Evolutionary conservation across 2,329 filamentous ascomycete genomes (phyloP).

Genomic region (Drechslerella coelobrocha): DNA sequence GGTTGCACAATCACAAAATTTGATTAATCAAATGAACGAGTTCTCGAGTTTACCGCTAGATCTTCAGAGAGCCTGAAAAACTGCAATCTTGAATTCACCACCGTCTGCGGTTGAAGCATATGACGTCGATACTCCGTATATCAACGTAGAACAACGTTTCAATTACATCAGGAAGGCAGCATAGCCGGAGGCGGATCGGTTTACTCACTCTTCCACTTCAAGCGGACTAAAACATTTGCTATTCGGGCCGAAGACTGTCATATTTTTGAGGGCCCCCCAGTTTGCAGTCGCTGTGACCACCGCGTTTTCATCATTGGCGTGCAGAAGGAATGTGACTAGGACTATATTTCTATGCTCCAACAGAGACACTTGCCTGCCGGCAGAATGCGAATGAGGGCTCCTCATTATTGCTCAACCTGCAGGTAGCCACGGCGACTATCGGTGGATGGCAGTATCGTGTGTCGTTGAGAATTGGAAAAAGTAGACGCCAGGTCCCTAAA

Average conservation of each 20-base stretch:
- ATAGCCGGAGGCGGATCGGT: background rate
- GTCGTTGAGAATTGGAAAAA: background rate
- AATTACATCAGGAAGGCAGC: background rate
- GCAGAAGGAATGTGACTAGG: constrained; percentile 39
- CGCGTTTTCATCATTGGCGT: constrained; percentile 27
- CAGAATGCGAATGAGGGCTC: constrained; percentile 26
- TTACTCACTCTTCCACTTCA: constrained; percentile 48
- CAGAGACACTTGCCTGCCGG: constrained; percentile 12
- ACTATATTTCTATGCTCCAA: constrained; percentile 41
- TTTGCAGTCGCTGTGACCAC: constrained; percentile 32
- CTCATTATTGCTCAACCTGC: constrained; percentile 20
- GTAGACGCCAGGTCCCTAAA: no score
- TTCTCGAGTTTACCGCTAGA: no score
- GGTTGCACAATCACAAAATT: background rate
- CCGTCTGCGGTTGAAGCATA: no score
- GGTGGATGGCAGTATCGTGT: background rate
- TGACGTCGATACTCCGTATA: background rate
- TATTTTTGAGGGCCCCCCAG: constrained; percentile 41
- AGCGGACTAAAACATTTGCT: constrained; percentile 44
- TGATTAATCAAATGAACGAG: constrained; percentile 2
- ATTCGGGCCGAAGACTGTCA: constrained; percentile 47
- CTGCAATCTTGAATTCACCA: no score
- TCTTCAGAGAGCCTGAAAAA: no score
- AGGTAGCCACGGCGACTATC: background rate
- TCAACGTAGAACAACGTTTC: background rate